A percentile compares a stretch with the other conserved stretches of the same genome.
These are phyloP conservation scores for Aspergillus cavernicola DNA, from an alignment of 495 filamentous ascomycete genomes.

Conservation along the genomic window DNA sequence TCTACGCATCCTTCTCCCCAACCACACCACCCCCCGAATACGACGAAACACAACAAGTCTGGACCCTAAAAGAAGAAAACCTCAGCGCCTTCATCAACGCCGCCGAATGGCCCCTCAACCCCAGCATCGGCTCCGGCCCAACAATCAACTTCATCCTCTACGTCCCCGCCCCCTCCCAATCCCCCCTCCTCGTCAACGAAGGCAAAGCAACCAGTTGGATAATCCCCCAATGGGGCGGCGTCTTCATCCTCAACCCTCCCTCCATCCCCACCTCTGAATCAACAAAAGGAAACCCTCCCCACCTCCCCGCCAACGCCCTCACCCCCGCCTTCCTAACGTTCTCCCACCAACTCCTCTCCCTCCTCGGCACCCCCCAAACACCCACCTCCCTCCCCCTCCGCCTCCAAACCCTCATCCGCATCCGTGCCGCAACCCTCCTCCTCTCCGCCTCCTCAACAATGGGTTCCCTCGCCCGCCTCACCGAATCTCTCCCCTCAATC, in stretches of 20 bases:
- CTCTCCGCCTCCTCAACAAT: slow-evolving; percentile 90
- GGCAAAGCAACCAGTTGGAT: slow-evolving; percentile 84
- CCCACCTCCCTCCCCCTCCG: slow-evolving; percentile 78
- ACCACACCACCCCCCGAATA: slow-evolving; percentile 61
- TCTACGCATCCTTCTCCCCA: slow-evolving; percentile 76
- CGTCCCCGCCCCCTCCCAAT: slow-evolving; percentile 57
- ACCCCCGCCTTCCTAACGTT: slow-evolving; percentile 82
- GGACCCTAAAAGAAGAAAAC: slow-evolving; percentile 79
- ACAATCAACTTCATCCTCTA: slow-evolving; percentile 96
- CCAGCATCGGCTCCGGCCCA: slow-evolving; percentile 87
- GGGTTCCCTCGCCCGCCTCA: slow-evolving; percentile 85
- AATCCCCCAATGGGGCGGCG: slow-evolving; percentile 95
- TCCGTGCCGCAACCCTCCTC: slow-evolving; percentile 80
- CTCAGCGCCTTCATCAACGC: slow-evolving; percentile 94
- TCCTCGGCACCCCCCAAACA: slow-evolving; percentile 80
- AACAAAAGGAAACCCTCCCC: slow-evolving; percentile 21
- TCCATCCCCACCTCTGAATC: slow-evolving; percentile 6
- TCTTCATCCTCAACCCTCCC: slow-evolving; percentile 69
- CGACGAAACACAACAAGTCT: slow-evolving; percentile 48
- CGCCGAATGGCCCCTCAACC: slow-evolving; percentile 94
- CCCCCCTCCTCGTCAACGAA: slow-evolving; percentile 63
- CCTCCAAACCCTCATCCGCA: slow-evolving; percentile 75
- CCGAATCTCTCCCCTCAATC: slow-evolving; percentile 80
- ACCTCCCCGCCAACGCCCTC: slow-evolving; percentile 58
- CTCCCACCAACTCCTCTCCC: slow-evolving; percentile 83